phyloP scores from a whole-genome alignment of 2,329 filamentous ascomycete species.

The Verticillium nonalfalfae region DNA sequence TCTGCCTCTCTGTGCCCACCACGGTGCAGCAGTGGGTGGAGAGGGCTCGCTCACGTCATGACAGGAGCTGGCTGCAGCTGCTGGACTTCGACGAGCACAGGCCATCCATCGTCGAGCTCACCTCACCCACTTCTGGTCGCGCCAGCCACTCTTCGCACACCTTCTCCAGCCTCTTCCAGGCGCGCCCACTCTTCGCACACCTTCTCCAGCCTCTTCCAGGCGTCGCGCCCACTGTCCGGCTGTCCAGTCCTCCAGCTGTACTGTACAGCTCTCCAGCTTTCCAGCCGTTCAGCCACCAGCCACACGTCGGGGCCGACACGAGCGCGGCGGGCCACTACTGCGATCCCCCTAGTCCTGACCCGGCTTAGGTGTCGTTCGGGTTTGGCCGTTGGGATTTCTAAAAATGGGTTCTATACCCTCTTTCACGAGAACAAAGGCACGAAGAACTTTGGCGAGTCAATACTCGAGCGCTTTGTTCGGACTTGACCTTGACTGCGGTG shows the following conservation, averaged over 20 bases:
- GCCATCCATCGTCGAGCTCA: neutral
- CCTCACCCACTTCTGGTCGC: neutral
- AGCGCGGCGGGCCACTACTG: neutral
- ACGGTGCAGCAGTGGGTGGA: neutral
- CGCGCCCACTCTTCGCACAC: too few species aligned
- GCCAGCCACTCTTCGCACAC: neutral
- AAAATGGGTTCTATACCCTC: neutral
- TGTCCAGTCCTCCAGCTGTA: too few species aligned
- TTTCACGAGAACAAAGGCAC: neutral
- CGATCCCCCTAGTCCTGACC: neutral
- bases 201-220: neutral
- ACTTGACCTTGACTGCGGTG: neutral
- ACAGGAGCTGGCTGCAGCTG: neutral
- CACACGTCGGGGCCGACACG: neutral
- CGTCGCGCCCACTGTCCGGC: too few species aligned
- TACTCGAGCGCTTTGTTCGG: neutral
- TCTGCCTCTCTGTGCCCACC: neutral
- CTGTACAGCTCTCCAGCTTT: neutral
- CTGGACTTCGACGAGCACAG: neutral
- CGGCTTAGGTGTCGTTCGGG: neutral
- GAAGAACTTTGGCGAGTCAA: neutral
- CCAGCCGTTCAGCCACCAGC: neutral
- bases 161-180: neutral
- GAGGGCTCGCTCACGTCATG: neutral
- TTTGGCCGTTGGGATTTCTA: neutral